These are phyloP conservation scores for Sesbania bispinosa DNA, from an alignment of 306 rosid genomes.

Conservation along the genomic window DNA sequence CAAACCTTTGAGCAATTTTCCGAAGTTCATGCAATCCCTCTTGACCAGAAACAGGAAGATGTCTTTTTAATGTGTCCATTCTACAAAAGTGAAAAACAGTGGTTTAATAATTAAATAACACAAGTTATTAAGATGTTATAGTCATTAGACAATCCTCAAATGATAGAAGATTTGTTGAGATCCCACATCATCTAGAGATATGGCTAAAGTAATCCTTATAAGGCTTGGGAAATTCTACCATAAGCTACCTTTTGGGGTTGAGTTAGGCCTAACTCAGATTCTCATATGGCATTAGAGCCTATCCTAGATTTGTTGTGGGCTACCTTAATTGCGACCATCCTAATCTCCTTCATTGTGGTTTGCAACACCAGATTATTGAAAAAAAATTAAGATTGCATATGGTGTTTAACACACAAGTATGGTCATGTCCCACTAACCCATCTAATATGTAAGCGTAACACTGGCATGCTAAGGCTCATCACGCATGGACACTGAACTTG, in stretches of 20 bases:
- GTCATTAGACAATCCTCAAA: constrained; percentile 3
- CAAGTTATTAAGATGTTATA: not conserved
- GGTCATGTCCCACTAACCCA: not conserved
- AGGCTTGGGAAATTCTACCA: no score
- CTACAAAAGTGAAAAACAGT: constrained; percentile 35
- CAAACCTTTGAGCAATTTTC: constrained; percentile 80
- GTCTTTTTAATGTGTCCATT: constrained; percentile 81
- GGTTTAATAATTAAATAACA: constrained; percentile 17
- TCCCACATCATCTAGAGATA: no score
- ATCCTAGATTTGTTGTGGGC: no score
- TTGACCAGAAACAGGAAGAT: constrained; percentile 64
- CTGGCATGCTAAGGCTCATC: constrained; percentile 21
- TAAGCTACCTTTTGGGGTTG: no score
- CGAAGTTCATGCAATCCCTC: constrained; percentile 73
- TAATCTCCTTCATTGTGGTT: no score
- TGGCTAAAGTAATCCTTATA: no score
- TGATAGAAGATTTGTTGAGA: not conserved
- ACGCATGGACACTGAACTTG: not conserved
- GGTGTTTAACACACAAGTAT: not conserved
- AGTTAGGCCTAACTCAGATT: no score
- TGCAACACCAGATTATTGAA: not conserved
- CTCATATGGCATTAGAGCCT: no score
- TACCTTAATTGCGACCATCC: no score
- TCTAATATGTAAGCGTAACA: not conserved
- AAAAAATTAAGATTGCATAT: not conserved